Base-by-base conservation (phyloP, 2,329 filamentous ascomycete genomes). In the Nigrospora sphaerica region DNA sequence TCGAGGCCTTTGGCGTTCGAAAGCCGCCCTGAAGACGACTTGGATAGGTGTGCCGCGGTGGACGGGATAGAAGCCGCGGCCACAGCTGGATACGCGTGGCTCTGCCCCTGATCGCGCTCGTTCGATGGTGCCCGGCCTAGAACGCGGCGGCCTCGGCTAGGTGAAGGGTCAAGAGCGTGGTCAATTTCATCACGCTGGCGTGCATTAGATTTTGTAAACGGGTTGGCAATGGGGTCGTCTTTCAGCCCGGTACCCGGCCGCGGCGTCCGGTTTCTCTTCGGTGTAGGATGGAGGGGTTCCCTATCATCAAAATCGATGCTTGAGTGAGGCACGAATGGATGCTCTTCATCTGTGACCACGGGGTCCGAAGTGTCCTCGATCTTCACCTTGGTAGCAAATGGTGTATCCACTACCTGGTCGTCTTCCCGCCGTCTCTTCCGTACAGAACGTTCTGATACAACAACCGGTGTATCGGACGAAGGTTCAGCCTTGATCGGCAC, bases 291-390 rank as follows among this genome's bases (percentile, higher is more conserved):
- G 65, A 40, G 63, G 37, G 60, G 61, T 9, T 70, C 73, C 44
- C 71, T 63, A 37, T 73, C 69, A 55, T 81, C 76, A 12, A 85
- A 67, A 56, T 86, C 81, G 43, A 85, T 69, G 45, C 79, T 85
- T 44, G 81, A 80, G 36, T 76, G 68, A 1, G 71, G 66, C 17
- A 63, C 54, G 48, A 71, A 66, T 11, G 51, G 49, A 40, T 50
- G 50, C 14, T 50, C 51, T 37, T 61, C 62, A 37, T 53, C 53
- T 13, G 47, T 57, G 37, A 60, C 45, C 2, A 60, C 50, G 0
- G 57, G 58, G 17, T 63, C 61, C n/a, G 65, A 64, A 37, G 55
- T 51, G 32, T 58, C 48, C 52, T 79, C 75, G 6, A 53, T 49
- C 54, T 80, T 79, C 39, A 78, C 52, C 44, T 58, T 67, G 12